Conservation (phyloP, 768 basidiomycete genomes). For the Kwoniella sp. region DNA sequence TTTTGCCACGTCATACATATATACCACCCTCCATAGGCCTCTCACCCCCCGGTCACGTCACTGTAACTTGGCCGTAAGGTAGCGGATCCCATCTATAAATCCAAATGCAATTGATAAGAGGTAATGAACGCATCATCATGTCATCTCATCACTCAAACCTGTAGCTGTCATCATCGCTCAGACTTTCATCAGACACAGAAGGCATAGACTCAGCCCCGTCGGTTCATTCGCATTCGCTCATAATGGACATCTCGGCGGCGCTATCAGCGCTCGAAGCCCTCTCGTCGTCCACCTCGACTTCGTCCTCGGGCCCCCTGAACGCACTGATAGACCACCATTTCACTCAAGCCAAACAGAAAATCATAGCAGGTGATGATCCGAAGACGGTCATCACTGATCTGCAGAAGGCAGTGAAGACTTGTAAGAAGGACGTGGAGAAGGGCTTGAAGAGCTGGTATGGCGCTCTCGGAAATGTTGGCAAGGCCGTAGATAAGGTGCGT, state of each 20-base stretch:
- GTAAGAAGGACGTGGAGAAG: slow-evolving; percentile 83
- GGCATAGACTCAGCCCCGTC: too few relatives aligned
- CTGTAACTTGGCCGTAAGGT: too few relatives aligned
- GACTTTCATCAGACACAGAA: not conserved
- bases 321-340: slow-evolving; percentile 43
- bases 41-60: not conserved
- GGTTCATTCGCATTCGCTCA: too few relatives aligned
- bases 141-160: too few relatives aligned
- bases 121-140: too few relatives aligned
- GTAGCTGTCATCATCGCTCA: not conserved
- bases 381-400: slow-evolving; percentile 37
- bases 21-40: too few relatives aligned
- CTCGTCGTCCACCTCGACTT: slow-evolving; percentile 40
- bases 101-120: too few relatives aligned
- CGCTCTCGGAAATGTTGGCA: slow-evolving; percentile 74
- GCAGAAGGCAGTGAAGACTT: slow-evolving; percentile 62
- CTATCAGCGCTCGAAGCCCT: slow-evolving; percentile 44
- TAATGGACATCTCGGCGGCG: slow-evolving; percentile 38
- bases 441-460: slow-evolving; percentile 85
- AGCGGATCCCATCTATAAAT: too few relatives aligned
- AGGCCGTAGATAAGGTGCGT: slow-evolving; percentile 84
- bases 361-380: slow-evolving; percentile 39
- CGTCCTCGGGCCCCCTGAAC: slow-evolving; percentile 41
- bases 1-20: not conserved
- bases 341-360: slow-evolving; percentile 28